A percentile compares a stretch with the other conserved stretches of the same genome.
These are phyloP conservation scores for Sclerotinia subarctica DNA, from an alignment of 2,329 filamentous ascomycete species.

Conservation along the genomic window DNA sequence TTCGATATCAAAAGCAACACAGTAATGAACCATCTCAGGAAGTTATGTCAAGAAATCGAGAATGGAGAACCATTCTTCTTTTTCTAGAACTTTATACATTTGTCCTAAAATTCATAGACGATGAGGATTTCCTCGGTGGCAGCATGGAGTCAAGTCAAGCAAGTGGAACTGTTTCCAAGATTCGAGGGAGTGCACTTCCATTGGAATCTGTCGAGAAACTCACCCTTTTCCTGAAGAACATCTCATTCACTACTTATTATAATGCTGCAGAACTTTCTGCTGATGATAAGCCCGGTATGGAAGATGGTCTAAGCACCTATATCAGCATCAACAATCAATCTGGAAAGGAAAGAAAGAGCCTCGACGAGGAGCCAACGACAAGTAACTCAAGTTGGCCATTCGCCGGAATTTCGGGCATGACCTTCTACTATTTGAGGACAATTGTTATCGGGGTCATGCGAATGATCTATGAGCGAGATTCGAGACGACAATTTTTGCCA, in stretches of 20 bases:
- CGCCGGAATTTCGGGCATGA: conserved; percentile 66
- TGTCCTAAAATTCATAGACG: conserved; percentile 86
- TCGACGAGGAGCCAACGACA: not conserved
- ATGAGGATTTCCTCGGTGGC: conserved; percentile 85
- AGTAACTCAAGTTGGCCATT: conserved; percentile 43
- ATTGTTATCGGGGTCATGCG: conserved; percentile 76
- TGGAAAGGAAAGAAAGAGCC: conserved; percentile 23
- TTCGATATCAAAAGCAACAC: conserved; percentile 31
- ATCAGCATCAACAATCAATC: conserved; percentile 39
- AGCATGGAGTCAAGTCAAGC: conserved; percentile 43
- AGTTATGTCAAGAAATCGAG: conserved; percentile 41
- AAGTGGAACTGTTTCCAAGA: conserved; percentile 46
- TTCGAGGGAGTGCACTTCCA: conserved; percentile 64
- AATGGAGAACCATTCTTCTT: conserved; percentile 86
- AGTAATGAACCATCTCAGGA: conserved; percentile 16
- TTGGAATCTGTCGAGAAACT: conserved; percentile 69
- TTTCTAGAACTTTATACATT: conserved; percentile 96
- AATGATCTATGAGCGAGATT: conserved; percentile 92
- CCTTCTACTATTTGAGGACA: conserved; percentile 73
- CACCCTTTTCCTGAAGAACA: conserved; percentile 81
- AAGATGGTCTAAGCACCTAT: conserved; percentile 45
- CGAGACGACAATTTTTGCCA: conserved; percentile 78
- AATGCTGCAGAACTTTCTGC: conserved; percentile 64
- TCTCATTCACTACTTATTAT: conserved; percentile 87
- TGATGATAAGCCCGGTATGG: conserved; percentile 40